Conservation (phyloP, 2,329 filamentous ascomycete species). For the Exophiala spinifera region DNA sequence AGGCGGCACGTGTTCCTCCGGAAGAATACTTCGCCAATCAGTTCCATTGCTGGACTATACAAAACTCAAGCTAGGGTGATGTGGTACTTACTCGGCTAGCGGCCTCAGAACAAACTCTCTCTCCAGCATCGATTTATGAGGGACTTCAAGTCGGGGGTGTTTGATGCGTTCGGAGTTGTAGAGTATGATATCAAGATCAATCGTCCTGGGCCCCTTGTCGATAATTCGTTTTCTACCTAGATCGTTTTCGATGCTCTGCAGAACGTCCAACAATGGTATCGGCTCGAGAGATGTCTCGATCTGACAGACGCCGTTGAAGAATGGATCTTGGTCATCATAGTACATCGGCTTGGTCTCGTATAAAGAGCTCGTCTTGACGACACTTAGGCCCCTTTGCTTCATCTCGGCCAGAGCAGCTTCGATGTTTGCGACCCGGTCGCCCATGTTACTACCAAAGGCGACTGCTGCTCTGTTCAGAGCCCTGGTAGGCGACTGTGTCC, state of each 20-base stretch:
- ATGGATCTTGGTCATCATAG: constrained; percentile 79
- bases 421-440: constrained; percentile 77
- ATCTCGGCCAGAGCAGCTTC: constrained; percentile 79
- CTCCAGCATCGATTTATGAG: constrained; percentile 81
- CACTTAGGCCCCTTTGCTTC: constrained; percentile 66
- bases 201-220: constrained; percentile 91
- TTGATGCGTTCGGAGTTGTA: constrained; percentile 67
- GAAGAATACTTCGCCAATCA: constrained; percentile 21
- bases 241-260: constrained; percentile 78
- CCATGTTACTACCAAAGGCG: constrained; percentile 88
- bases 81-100: constrained; percentile 60
- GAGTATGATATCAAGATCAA: constrained; percentile 88
- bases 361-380: constrained; percentile 78
- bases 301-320: constrained; percentile 80
- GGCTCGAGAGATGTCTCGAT: constrained; percentile 76
- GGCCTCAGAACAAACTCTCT: constrained; percentile 91
- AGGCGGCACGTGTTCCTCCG: constrained; percentile 12
- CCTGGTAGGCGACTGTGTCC: not conserved
- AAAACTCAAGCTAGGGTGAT: not conserved
- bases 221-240: constrained; percentile 80
- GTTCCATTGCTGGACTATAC: not conserved
- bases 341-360: constrained; percentile 99
- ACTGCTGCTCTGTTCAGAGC: constrained; percentile 61
- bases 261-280: constrained; percentile 69
- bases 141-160: constrained; percentile 73